Percentiles rank a stretch among this genome's conserved stretches.
These are phyloP conservation scores for Metschnikowia chrysomelidarum DNA, from an alignment of 805 yeast species.

Conservation along the genomic window DNA sequence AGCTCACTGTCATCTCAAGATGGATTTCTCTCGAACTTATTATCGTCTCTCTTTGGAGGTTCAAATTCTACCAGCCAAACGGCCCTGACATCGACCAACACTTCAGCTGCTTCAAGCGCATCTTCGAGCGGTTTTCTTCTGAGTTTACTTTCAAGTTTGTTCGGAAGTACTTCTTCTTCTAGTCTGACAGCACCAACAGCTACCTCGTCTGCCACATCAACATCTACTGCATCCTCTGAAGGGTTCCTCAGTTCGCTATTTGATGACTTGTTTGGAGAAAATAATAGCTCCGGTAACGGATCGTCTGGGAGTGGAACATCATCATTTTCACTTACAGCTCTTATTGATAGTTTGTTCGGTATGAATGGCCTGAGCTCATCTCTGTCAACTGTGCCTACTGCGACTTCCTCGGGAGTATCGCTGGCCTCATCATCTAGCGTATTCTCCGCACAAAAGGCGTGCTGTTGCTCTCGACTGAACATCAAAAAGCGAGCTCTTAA, in stretches of 20 bases:
- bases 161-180: slow-evolving; percentile 10
- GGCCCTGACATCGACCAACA: neutral
- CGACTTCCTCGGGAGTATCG: slow-evolving; percentile 7
- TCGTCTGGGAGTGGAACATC: slow-evolving; percentile 5
- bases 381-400: slow-evolving; percentile 8
- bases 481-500: slow-evolving; percentile 21
- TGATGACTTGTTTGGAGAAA: slow-evolving; percentile 4
- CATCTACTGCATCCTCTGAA: too few relatives aligned
- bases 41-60: slow-evolving; percentile 9
- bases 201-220: too few relatives aligned
- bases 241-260: slow-evolving; percentile 2
- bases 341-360: slow-evolving; percentile 14
- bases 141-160: slow-evolving; percentile 1
- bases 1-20: slow-evolving; percentile 10
- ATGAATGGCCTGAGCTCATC: slow-evolving; percentile 6
- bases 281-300: neutral
- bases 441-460: slow-evolving; percentile 14
- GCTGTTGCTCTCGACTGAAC: slow-evolving; percentile 26
- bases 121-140: slow-evolving; percentile 5
- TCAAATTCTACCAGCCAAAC: slow-evolving; percentile 4
- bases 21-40: slow-evolving; percentile 11
- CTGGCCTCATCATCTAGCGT: slow-evolving; percentile 8
- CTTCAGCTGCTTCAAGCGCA: slow-evolving; percentile 1
- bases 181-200: slow-evolving; percentile 5
- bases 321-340: slow-evolving; percentile 5